These are phyloP conservation scores for Olyra latifolia DNA, from an alignment of 176 grass and related monocot species.

Conservation along the genomic window DNA sequence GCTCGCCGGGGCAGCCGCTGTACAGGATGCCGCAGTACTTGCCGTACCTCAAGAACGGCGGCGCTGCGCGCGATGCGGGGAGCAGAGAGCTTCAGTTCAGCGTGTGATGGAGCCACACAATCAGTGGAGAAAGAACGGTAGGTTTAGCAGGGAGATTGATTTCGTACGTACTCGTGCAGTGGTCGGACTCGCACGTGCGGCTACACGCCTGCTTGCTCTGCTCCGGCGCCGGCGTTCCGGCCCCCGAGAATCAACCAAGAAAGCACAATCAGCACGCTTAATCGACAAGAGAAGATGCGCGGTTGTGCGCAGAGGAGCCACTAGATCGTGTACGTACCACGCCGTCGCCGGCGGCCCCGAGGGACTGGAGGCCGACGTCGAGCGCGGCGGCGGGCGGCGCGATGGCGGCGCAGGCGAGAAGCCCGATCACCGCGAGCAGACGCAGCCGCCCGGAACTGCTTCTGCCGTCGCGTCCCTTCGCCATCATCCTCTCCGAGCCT, in stretches of 20 bases:
- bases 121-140: not conserved
- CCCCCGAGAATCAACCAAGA: conserved; percentile 14
- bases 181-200: conserved; percentile 80
- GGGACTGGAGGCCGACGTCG: conserved; percentile 64
- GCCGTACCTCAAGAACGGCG: conserved; percentile 76
- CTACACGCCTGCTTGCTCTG: conserved; percentile 87
- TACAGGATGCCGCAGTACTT: conserved; percentile 98
- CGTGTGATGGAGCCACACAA: not conserved
- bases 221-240: not conserved
- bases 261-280: not conserved
- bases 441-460: not conserved
- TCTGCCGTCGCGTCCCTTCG: not conserved
- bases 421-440: not conserved
- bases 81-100: not conserved
- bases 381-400: conserved; percentile 54
- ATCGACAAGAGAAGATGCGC: not conserved
- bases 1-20: conserved; percentile 92
- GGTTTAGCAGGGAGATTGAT: too few species aligned
- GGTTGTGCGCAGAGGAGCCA: not conserved
- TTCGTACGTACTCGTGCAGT: conserved; percentile 66
- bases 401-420: conserved; percentile 1
- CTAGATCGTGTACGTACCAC: conserved; percentile 43
- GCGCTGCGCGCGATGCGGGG: conserved; percentile 46
- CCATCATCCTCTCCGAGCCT: not conserved
- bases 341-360: conserved; percentile 33